These are phyloP conservation scores for Cardamine occulta DNA, from an alignment of 345 rosid species.

Conservation along the genomic window DNA sequence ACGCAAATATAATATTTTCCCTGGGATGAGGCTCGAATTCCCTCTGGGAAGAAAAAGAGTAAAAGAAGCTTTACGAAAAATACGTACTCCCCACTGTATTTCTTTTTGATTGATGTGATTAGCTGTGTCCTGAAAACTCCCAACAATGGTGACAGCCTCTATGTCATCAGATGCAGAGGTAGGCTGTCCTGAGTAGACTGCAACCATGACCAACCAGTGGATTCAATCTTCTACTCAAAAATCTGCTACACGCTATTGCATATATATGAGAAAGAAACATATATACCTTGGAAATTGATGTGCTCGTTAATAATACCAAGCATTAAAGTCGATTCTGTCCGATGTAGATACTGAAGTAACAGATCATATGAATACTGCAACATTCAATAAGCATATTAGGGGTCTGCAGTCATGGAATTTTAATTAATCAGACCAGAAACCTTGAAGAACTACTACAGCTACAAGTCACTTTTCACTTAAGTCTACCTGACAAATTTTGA, in stretches of 20 bases:
- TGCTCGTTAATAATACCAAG: constrained; percentile 89
- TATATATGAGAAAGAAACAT: constrained; percentile 24
- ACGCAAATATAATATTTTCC: not conserved
- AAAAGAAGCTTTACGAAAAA: constrained; percentile 2
- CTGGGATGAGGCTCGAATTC: not conserved
- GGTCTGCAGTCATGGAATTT: constrained; percentile 15
- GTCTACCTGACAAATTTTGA: constrained; percentile 88
- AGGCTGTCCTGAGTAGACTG: constrained; percentile 96
- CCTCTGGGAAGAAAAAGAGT: not conserved
- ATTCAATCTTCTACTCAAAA: constrained; percentile 9
- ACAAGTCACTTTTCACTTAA: not conserved
- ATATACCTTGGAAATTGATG: constrained; percentile 84
- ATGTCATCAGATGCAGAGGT: constrained; percentile 77
- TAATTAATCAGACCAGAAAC: constrained; percentile 27
- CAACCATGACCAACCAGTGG: constrained; percentile 35
- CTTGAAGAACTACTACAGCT: constrained; percentile 11
- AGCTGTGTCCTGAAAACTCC: constrained; percentile 73
- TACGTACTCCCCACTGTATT: constrained; percentile 88
- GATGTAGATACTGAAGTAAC: constrained; percentile 85
- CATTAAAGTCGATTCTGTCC: constrained; percentile 73
- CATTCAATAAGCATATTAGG: constrained; percentile 38
- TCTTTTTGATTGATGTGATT: constrained; percentile 78
- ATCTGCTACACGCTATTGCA: not conserved
- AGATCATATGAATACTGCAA: constrained; percentile 93
- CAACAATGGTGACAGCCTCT: constrained; percentile 76